Conservation (phyloP, 179 eudicot genomes). For the Camellia oleifera region DNA sequence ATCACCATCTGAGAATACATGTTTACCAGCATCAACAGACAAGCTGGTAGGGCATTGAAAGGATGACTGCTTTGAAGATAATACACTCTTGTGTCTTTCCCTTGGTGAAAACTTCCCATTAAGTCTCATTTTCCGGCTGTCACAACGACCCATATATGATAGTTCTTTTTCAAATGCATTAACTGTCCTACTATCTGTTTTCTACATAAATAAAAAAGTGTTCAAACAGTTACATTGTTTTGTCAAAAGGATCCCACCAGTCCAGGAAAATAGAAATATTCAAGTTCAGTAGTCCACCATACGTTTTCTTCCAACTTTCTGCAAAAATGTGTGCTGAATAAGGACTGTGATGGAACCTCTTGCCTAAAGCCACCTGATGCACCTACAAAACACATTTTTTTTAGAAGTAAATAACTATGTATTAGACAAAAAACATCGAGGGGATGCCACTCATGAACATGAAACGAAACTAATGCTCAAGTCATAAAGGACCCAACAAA, state of each 20-base stretch:
- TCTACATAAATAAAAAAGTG: constrained; percentile 15
- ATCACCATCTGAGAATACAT: constrained; percentile 16
- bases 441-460: no score
- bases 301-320: constrained; percentile 41
- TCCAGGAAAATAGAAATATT: constrained; percentile 14
- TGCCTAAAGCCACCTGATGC: constrained; percentile 24
- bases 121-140: constrained; percentile 25
- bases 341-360: constrained; percentile 32
- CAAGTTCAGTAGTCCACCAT: constrained; percentile 19
- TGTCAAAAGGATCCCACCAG: constrained; percentile 5
- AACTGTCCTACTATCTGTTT: constrained; percentile 35
- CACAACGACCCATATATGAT: constrained; percentile 29
- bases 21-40: constrained; percentile 23
- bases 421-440: no score
- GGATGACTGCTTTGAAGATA: constrained; percentile 27
- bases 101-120: constrained; percentile 17
- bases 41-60: constrained; percentile 24
- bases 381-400: constrained; percentile 31
- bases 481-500: no score
- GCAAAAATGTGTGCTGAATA: constrained; percentile 25
- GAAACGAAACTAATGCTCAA: no score
- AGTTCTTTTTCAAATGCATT: constrained; percentile 41
- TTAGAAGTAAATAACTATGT: no score
- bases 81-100: constrained; percentile 28
- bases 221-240: constrained; percentile 5